A percentile compares a stretch with the other conserved stretches of the same genome.
These are phyloP conservation scores for Sporothrix globosa DNA, from an alignment of 2,329 filamentous ascomycete genomes.

Conservation along the genomic window DNA sequence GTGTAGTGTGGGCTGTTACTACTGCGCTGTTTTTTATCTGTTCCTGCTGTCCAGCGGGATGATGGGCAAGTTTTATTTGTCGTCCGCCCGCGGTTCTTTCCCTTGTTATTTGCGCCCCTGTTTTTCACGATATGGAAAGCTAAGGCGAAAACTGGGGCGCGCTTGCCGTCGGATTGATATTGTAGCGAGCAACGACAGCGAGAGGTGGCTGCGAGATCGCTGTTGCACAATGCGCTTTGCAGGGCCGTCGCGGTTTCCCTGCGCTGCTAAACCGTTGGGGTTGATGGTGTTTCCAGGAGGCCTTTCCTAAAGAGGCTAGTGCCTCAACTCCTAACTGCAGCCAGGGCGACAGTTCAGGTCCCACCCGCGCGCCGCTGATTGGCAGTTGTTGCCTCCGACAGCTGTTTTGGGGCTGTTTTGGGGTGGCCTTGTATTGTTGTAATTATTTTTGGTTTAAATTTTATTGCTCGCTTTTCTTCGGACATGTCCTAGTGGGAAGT, in stretches of 20 bases:
- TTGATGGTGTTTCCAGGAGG: conserved; percentile 13
- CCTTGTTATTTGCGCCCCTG: conserved; percentile 14
- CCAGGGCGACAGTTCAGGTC: conserved; percentile 14
- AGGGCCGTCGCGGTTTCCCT: background rate
- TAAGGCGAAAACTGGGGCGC: conserved; percentile 26
- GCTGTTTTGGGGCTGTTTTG: conserved; percentile 25
- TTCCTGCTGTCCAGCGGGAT: background rate
- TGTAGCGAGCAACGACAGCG: conserved; percentile 29
- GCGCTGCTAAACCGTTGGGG: conserved; percentile 31
- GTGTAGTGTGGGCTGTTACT: background rate
- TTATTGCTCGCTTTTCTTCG: conserved; percentile 29
- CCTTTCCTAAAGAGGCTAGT: conserved; percentile 27
- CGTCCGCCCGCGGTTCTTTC: conserved; percentile 1
- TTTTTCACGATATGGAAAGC: conserved; percentile 24
- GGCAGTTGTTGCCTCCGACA: conserved; percentile 19
- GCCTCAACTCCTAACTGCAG: conserved; percentile 15
- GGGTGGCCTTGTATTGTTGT: conserved; percentile 11
- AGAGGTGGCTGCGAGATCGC: conserved; percentile 31
- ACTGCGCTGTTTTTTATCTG: background rate
- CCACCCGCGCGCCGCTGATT: conserved; percentile 29
- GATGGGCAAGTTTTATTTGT: conserved; percentile 22
- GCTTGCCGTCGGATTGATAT: conserved; percentile 32
- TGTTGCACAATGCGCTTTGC: background rate
- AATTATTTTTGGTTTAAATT: conserved; percentile 26
- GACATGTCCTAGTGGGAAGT: conserved; percentile 30